Percentiles rank a stretch among this genome's conserved stretches.
These are phyloP conservation scores for Aureobasidium sp. DNA, from an alignment of 2,329 filamentous ascomycete genomes.

Conservation along the genomic window DNA sequence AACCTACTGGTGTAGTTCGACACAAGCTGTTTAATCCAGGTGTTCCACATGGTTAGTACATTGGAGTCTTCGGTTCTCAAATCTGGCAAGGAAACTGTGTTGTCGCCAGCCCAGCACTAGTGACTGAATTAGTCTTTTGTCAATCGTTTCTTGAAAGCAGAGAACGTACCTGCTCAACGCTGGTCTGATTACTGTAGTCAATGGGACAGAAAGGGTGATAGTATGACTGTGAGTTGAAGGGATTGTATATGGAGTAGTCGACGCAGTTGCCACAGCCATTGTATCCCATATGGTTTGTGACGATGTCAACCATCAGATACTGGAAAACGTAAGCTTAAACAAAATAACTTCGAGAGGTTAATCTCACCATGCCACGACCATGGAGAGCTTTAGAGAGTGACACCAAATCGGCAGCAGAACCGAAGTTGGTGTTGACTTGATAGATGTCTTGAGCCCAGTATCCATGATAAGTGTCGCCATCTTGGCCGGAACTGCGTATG, in stretches of 20 bases:
- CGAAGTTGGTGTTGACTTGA: slow-evolving; percentile 29
- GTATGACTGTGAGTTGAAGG: slow-evolving; percentile 31
- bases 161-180: slow-evolving; percentile 20
- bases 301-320: slow-evolving; percentile 31
- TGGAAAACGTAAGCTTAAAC: neutral
- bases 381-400: slow-evolving; percentile 27
- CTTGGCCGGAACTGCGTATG: slow-evolving; percentile 27
- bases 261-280: slow-evolving; percentile 19
- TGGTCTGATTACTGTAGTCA: slow-evolving; percentile 41
- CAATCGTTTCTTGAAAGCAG: no score
- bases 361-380: slow-evolving; percentile 22
- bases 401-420: slow-evolving; percentile 28
- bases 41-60: slow-evolving; percentile 43
- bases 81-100: slow-evolving; percentile 49
- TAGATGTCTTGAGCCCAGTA: slow-evolving; percentile 47
- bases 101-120: slow-evolving; percentile 32
- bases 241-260: slow-evolving; percentile 27
- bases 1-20: slow-evolving; percentile 43
- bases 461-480: slow-evolving; percentile 42
- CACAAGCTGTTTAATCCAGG: slow-evolving; percentile 52
- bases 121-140: neutral
- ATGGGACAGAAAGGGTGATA: slow-evolving; percentile 48
- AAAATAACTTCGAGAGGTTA: neutral
- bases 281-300: slow-evolving; percentile 30
- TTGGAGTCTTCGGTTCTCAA: slow-evolving; percentile 44